Base-by-base conservation (phyloP, 441 rosid genomes). In the Hura crepitans region DNA sequence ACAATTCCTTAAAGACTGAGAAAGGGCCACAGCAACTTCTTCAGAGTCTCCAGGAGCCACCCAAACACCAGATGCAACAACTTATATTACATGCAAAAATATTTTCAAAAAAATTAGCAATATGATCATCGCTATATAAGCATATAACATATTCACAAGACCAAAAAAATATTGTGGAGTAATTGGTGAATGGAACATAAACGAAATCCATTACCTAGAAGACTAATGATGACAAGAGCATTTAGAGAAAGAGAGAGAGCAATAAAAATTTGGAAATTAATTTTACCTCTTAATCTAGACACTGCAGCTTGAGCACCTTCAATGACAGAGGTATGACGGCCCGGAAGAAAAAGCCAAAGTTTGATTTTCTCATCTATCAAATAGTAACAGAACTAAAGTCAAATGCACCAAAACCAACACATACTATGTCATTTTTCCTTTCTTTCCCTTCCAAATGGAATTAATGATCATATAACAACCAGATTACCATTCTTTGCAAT, bases 31-130 rank as follows among this genome's bases (percentile, higher is more conserved):
- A 11, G 97, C 97, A 76, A 96, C 86, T 92, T 93, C 98, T 82
- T 96, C 98, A n/a, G 97, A 89, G 80, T 93, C 98, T 72, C 99
- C 99, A 81, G 99, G 98, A 77, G 98, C 91, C 76, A 87, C 81
- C 99, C 99, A 96, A 73, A 87, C 79, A 78, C 99, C 99, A 51
- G 97, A 89, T 69, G 99, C 92, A 77, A 91, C 90, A 83, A 86
- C 98, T 96, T 78, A 73, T 49, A 60, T 62, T 70, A 39, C 68
- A 63, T 54, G 28, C 45, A 53, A 22, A 78, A 30, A 51, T 51
- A 25, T 57, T 53, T 2, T 63, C 25, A 58, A 53, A n/a, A n/a
- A n/a, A 22, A 58, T 30, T 66, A 61, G 31, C 55, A 66, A 54
- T 12, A 70, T 42, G 45, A 70, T 51, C 25, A 63, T 50, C 27